Evolutionary conservation across 2,329 filamentous ascomycete genomes (phyloP).

Genomic region (Pseudonectria foliicola): DNA sequence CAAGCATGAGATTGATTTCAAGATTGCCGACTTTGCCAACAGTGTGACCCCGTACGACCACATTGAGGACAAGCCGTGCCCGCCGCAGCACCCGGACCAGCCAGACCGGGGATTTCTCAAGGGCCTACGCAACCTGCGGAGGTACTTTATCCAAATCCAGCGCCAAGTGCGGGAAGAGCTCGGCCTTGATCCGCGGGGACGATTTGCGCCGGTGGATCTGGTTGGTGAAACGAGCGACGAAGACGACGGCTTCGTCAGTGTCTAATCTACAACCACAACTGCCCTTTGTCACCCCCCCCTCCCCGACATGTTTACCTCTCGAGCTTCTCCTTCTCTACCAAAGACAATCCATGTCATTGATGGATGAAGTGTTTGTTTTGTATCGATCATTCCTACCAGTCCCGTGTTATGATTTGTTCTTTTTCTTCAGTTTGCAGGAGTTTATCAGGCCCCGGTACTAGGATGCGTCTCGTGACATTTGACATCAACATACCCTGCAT

Average conservation of each 20-base stretch:
- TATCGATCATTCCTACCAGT: too few relatives aligned
- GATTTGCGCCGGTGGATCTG: slow-evolving; percentile 16
- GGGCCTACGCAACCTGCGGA: slow-evolving; percentile 68
- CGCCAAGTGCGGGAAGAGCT: slow-evolving; percentile 59
- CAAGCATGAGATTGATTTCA: slow-evolving; percentile 71
- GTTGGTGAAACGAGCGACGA: slow-evolving; percentile 21
- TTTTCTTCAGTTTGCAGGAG: background rate
- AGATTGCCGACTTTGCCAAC: slow-evolving; percentile 98
- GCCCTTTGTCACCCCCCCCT: too few relatives aligned
- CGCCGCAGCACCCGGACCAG: slow-evolving; percentile 70
- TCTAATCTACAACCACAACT: slow-evolving; percentile 19
- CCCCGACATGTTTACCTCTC: too few relatives aligned
- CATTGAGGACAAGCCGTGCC: slow-evolving; percentile 58
- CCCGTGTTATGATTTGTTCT: too few relatives aligned
- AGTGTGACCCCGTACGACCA: slow-evolving; percentile 84
- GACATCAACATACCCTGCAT: slow-evolving; percentile 23
- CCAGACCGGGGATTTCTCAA: slow-evolving; percentile 86
- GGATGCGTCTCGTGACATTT: slow-evolving; percentile 14
- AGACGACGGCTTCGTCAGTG: slow-evolving; percentile 27
- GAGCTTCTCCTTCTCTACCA: too few relatives aligned
- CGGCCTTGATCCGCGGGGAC: slow-evolving; percentile 34
- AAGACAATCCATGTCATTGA: too few relatives aligned
- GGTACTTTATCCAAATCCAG: slow-evolving; percentile 84
- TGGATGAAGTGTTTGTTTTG: too few relatives aligned
- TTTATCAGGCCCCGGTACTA: too few relatives aligned